Evolutionary conservation across 495 filamentous ascomycete genomes (phyloP), one percentile per base, ranked within the genome.

Genomic region (Parmelia sp.): DNA sequence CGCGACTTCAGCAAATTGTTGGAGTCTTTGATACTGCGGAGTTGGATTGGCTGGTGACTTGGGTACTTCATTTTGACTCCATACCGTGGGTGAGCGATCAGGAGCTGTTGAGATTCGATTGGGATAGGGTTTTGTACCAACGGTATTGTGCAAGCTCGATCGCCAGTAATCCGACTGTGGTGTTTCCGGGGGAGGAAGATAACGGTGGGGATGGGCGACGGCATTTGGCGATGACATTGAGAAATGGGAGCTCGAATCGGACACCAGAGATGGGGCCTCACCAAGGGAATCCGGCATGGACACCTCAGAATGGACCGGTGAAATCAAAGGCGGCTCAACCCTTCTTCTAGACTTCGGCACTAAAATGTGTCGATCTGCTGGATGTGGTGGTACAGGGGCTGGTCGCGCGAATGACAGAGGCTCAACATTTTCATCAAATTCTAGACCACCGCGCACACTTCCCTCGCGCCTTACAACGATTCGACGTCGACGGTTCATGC

Each of bases 251-350:
- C 85, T 82, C 64, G 80, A 81, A 70, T 91, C 88, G 3, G 88
- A 91, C 35, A 90, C 78, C 67, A 91, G 80, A 5, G 87, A 90
- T 33, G 88, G 88, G 2, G 87, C 79, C 36, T 76, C 84, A n/a
- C 87, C 84, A 25, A 82, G 72, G 4, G 82, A 87, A 44, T 83
- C 80, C 45, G 83, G 75, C 69, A 82, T 74, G 57, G 88, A 86
- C n/a, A 73, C 75, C 31, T 85, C 81, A 3, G 83, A 84, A 66
- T 78, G 82, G 31, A 81, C 79, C n/a, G 89, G 88, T 21, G 90
- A 92, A 17, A 86, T 87, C 70, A 91, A 80, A 31, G 87, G 82
- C 5, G 83, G 80, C 62, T 88, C 86, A 42, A 82, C 77, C 40
- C 74, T 76, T 57, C 76, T 79, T 71, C 61, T 78, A 75, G 74